Base-by-base conservation (phyloP, 345 rosid species). In the Turnera subulata region DNA sequence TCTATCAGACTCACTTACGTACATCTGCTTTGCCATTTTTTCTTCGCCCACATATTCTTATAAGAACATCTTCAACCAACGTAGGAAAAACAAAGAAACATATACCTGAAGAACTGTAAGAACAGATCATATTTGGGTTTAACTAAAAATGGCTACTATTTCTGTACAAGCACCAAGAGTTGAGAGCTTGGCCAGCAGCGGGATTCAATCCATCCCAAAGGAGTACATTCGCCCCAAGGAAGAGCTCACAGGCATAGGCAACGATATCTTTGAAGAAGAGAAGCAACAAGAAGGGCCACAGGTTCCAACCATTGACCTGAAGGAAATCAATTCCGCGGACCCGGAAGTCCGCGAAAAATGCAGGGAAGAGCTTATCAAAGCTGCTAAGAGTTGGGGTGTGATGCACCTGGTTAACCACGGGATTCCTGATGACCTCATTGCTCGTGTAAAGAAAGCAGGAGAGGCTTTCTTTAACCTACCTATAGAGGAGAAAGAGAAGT, bases 341-440 rank as follows among this genome's bases (percentile, higher is more conserved):
- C 10, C 16, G 21, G 58, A 14, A 9, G 73, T 68, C 1, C 77
- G 90, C 0, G 76, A 75, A 54, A 82, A 62, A 50, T 87, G 94
- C 64, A 49, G 76, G 1, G 80, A 76, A 32, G 67, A 78, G 37
- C 77, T 93, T 10, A 76, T 78, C 37, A 68, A 63, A 35, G 96
- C 95, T 0, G 82, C 99, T 16, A 58, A 39, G 55, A 90, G 84
- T 0, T 93, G 95, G 96, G 97, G 97, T 0, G 99, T 93, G 43
- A 90, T 93, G 99, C 97, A 93, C 75, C 74, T 90, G 11, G 78
- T 90, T 33, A 90, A 87, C 82, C 97, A 93, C 53, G 96, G 99
- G 1, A 75, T 93, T 61, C 29, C 88, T 0, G 61, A 62, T 5
- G 86, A 82, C 0, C 82, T 93, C 14, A 76, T 76, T 5, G 83